Evolutionary conservation across 1,284 basidiomycete genomes (phyloP).

Genomic region (Vanrija sp.): DNA sequence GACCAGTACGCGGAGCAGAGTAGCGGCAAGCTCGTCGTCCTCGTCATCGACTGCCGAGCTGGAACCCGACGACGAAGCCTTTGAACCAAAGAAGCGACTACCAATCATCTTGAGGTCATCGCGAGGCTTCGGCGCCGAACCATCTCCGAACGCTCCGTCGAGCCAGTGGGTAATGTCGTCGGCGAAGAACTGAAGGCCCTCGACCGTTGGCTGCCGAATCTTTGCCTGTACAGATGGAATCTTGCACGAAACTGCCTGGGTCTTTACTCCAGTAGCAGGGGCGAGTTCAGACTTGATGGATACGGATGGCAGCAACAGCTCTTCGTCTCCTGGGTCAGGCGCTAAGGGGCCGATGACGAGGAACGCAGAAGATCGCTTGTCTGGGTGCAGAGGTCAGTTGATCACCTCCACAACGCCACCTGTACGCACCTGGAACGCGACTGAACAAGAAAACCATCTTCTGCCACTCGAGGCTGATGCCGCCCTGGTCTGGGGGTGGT

Average conservation of each 20-base stretch:
- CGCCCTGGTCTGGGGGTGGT: neutral
- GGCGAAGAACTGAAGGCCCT: conserved; percentile 75
- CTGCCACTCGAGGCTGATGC: conserved; percentile 31
- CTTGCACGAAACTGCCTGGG: conserved; percentile 42
- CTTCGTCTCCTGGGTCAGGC: conserved; percentile 32
- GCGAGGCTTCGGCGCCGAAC: conserved; percentile 48
- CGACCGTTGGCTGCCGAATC: conserved; percentile 57
- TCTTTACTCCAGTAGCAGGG: conserved; percentile 17
- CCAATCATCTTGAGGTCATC: conserved; percentile 71
- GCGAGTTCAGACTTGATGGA: conserved; percentile 37
- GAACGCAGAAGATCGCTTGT: conserved; percentile 35
- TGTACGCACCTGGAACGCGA: conserved; percentile 30
- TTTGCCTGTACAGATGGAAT: conserved; percentile 64
- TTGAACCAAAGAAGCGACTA: conserved; percentile 70
- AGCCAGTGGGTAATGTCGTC: conserved; percentile 74
- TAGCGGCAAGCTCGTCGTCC: conserved; percentile 25
- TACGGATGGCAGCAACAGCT: conserved; percentile 46
- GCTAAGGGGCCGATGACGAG: conserved; percentile 39
- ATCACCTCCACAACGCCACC: neutral
- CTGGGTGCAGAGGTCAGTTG: conserved; percentile 7
- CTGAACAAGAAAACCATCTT: conserved; percentile 44
- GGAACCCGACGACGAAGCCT: conserved; percentile 49
- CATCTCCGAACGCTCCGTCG: conserved; percentile 49
- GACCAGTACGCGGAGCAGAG: conserved; percentile 28
- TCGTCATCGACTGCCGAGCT: conserved; percentile 43